Conservation (phyloP, 176 grass and related monocot species). For the Urochloa ruziziensis region DNA sequence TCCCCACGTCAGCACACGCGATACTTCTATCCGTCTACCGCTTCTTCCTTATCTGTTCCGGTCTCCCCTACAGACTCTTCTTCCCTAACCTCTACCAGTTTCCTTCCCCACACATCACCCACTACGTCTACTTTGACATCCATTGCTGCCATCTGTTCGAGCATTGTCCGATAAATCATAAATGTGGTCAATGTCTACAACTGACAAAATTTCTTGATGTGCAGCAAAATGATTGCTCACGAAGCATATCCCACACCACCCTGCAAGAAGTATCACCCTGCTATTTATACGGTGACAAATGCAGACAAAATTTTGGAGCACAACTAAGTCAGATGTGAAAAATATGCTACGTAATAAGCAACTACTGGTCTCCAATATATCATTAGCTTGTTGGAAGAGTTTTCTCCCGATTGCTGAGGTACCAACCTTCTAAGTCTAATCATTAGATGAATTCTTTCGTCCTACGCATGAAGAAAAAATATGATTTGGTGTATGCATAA, state of each 20-base stretch:
- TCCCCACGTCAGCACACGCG: no score
- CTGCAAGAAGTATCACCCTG: conserved; percentile 38
- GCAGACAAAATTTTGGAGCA: neutral
- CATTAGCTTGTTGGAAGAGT: neutral
- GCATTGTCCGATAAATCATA: conserved; percentile 65
- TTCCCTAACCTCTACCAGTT: no score
- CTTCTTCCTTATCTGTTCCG: no score
- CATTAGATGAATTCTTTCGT: neutral
- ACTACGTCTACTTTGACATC: no score
- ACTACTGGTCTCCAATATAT: conserved; percentile 9
- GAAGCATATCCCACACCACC: conserved; percentile 90
- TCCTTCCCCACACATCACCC: no score
- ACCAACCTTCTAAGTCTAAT: neutral
- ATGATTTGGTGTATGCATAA: no score
- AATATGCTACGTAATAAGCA: conserved; percentile 11
- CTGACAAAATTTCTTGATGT: conserved; percentile 78
- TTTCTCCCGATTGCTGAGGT: neutral
- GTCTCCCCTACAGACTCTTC: no score
- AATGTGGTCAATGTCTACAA: conserved; percentile 80
- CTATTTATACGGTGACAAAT: conserved; percentile 14
- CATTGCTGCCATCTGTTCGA: no score
- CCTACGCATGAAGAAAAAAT: neutral
- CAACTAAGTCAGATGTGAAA: conserved; percentile 7
- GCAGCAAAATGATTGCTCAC: conserved; percentile 93
- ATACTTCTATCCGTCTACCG: no score